phyloP scores from a whole-genome alignment of 106 monocot genomes.

The Xerophyta viscosa region DNA sequence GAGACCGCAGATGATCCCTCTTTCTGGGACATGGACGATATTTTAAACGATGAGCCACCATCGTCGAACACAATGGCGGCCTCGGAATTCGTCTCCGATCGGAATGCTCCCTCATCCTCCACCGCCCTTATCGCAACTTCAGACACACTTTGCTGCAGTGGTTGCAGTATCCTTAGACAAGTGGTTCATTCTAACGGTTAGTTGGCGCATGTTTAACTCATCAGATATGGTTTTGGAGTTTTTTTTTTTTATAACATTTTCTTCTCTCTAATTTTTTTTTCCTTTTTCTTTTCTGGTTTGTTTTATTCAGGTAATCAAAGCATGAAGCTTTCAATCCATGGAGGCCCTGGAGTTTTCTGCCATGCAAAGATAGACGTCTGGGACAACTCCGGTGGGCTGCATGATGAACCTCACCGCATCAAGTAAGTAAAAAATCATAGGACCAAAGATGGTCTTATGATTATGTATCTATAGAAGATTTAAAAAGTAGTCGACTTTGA shows the following conservation, averaged over 20 bases:
- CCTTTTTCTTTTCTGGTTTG: not conserved
- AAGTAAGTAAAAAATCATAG: not conserved
- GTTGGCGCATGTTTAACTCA: not conserved
- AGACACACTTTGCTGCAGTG: slow-evolving; percentile 14
- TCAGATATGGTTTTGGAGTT: too few species aligned
- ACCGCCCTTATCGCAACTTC: too few species aligned
- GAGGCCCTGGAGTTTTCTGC: slow-evolving; percentile 31
- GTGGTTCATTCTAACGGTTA: slow-evolving; percentile 44
- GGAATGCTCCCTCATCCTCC: not conserved
- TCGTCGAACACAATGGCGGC: not conserved
- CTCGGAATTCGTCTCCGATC: not conserved
- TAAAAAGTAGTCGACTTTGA: not conserved
- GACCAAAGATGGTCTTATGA: not conserved
- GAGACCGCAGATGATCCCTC: not conserved
- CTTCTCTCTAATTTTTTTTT: not conserved
- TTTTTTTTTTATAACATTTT: not conserved
- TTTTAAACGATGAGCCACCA: not conserved
- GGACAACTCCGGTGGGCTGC: slow-evolving; percentile 4
- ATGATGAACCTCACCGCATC: slow-evolving; percentile 31
- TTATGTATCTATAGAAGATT: not conserved
- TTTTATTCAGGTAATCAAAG: slow-evolving; percentile 11
- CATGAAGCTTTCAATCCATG: slow-evolving; percentile 45
- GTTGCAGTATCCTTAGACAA: slow-evolving; percentile 38
- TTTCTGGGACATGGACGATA: too few species aligned
- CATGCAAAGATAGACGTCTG: slow-evolving; percentile 30